These are phyloP conservation scores for Rhizoclosmatium sp. DNA, from an alignment of 192 early-diverging fungal genomes.

Conservation along the genomic window DNA sequence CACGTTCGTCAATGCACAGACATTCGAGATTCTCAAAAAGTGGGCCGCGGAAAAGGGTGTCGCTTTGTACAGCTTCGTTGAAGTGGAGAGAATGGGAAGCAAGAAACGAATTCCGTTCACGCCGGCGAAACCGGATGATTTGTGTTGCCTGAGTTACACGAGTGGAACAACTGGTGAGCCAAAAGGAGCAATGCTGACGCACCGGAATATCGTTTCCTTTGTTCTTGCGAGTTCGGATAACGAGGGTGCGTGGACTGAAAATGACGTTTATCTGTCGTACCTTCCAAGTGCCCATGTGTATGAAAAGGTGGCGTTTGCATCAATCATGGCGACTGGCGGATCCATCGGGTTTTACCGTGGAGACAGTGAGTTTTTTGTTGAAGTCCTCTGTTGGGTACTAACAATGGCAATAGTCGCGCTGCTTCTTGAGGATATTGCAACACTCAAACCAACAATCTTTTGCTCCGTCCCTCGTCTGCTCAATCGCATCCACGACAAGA, in stretches of 20 bases:
- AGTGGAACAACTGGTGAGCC: conserved; percentile 66
- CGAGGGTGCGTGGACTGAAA: conserved; percentile 27
- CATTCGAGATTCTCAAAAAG: conserved; percentile 48
- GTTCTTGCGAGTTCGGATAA: conserved; percentile 11
- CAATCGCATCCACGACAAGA: conserved; percentile 86
- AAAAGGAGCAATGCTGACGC: conserved; percentile 22
- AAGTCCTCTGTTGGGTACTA: conserved; percentile 40
- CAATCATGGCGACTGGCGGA: conserved; percentile 64
- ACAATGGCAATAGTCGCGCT: conserved; percentile 46
- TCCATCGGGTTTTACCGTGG: conserved; percentile 79
- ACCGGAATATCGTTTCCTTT: conserved; percentile 18
- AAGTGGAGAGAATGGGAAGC: conserved; percentile 69
- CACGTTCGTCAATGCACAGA: conserved; percentile 8
- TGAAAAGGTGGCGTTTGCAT: conserved; percentile 60
- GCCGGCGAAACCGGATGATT: conserved; percentile 74
- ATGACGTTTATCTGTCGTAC: conserved; percentile 62
- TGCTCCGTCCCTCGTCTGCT: conserved; percentile 88
- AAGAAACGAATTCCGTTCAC: conserved; percentile 65
- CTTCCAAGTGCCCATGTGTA: conserved; percentile 92
- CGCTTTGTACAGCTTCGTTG: conserved; percentile 70
- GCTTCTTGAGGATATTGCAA: conserved; percentile 86
- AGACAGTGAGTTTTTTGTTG: conserved; percentile 62
- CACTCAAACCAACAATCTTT: conserved; percentile 87
- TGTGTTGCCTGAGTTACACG: conserved; percentile 61
- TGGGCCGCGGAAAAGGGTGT: conserved; percentile 61